Conservation (phyloP, 2,329 filamentous ascomycete species). For the Pseudogymnoascus sp. region DNA sequence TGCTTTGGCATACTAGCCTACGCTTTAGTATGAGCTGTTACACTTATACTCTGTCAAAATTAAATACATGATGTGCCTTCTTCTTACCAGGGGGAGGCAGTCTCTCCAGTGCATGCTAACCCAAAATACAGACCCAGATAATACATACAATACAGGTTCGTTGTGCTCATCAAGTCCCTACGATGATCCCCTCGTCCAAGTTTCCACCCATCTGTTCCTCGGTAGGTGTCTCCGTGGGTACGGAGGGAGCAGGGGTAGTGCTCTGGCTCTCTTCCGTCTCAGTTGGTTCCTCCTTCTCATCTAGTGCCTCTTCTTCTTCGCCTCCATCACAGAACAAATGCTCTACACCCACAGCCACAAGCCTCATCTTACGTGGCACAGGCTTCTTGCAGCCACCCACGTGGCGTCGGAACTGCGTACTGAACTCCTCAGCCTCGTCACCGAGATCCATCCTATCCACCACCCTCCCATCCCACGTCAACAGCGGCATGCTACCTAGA, state of each 20-base stretch:
- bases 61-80: slow-evolving; percentile 4
- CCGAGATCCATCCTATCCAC: slow-evolving; percentile 36
- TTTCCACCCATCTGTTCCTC: neutral
- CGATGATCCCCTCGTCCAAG: neutral
- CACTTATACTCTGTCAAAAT: neutral
- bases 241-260: neutral
- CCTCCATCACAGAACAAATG: slow-evolving; percentile 7
- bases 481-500: slow-evolving; percentile 45
- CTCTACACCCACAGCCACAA: neutral
- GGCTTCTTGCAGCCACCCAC: slow-evolving; percentile 57
- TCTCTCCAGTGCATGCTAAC: neutral
- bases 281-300: slow-evolving; percentile 6
- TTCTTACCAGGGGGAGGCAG: neutral
- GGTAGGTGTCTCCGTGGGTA: neutral
- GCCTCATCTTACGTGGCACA: slow-evolving; percentile 4
- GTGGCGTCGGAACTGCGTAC: slow-evolving; percentile 49
- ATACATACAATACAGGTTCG: slow-evolving; percentile 3
- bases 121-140: neutral
- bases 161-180: neutral
- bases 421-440: slow-evolving; percentile 43
- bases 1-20: neutral
- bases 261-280: neutral
- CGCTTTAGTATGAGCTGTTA: neutral
- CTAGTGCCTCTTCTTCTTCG: slow-evolving; percentile 15
- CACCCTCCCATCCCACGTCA: slow-evolving; percentile 57